Evolutionary conservation across 306 rosid species (phyloP), one percentile per base, ranked within the genome.

Genomic region (Gleditsia sinensis): DNA sequence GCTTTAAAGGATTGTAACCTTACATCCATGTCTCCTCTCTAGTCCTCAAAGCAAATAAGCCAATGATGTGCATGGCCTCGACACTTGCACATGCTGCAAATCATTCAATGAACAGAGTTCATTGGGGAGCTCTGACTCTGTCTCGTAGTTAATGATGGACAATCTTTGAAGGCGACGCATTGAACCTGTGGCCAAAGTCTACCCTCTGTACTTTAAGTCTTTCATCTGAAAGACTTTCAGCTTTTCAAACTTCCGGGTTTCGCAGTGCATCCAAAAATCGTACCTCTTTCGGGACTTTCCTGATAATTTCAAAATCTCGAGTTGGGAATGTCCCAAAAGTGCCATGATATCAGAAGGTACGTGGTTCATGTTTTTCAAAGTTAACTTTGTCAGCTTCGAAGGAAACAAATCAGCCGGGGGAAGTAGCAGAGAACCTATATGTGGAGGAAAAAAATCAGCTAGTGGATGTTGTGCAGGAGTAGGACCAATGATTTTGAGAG

Each of bases 221-320:
- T 0, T 3, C 16, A 53, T 21, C 10, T 21, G 4, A 23, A 53
- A 23, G 25, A 23, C 59, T 53, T 23, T 2, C 6, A 53, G 59
- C 3, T 21, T 1, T 23, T 9, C 0, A 27, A 53, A 53, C 5
- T 1, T 0, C 1, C 30, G 32, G 9, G 16, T 23, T 6, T 20
- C 0, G 5, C 21, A 53, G 2, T 8, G 0, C 21, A 53, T 20
- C n/a, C n/a, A n/a, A n/a, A n/a, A n/a, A 16, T 21, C 32, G 4
- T 2, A 2, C 0, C 9, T 11, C 2, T 0, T 0, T 0, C 1
- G n/a, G n/a, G n/a, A n/a, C n/a, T n/a, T n/a, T n/a, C n/a, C n/a
- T n/a, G 2, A 19, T 23, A 53, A 10, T 53, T 53, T 53, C 16
- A 53, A 53, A 7, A 23, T 53, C 21, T 9, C 11, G 6, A 53